phyloP scores from a whole-genome alignment of 768 basidiomycete species.

The Hydnomerulius pinastri region DNA sequence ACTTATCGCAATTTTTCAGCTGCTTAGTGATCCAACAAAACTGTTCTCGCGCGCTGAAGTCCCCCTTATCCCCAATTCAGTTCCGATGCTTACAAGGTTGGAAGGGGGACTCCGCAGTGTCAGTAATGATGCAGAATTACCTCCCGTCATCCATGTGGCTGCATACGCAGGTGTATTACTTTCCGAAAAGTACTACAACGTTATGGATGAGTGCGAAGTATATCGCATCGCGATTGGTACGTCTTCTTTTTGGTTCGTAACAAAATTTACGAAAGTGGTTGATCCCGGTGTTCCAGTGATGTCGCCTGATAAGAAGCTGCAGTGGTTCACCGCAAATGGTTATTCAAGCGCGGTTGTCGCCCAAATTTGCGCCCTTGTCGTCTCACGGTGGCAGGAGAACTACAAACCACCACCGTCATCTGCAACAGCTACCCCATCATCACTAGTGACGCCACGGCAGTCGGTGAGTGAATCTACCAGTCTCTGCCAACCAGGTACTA shows the following conservation, averaged over 20 bases:
- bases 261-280: neutral
- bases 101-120: neutral
- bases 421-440: too few species aligned
- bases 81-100: neutral
- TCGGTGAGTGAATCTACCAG: too few species aligned
- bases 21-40: slow-evolving; percentile 20
- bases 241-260: neutral
- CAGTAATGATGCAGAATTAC: neutral
- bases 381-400: too few species aligned
- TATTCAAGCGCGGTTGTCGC: too few species aligned
- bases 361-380: too few species aligned
- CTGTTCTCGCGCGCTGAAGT: neutral
- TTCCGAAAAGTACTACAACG: neutral
- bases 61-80: neutral
- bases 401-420: too few species aligned
- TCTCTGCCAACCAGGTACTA: too few species aligned
- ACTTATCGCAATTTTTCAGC: too few species aligned
- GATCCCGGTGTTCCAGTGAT: too few species aligned
- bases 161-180: neutral
- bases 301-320: neutral
- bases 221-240: neutral
- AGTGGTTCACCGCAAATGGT: neutral
- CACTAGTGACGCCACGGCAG: too few species aligned
- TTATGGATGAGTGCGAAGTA: neutral
- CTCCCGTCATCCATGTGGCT: slow-evolving; percentile 20